A percentile compares a stretch with the other conserved stretches of the same genome.
These are phyloP conservation scores for Phytopythium kandeliae DNA, from an alignment of 352 stramenopile species.

Conservation along the genomic window DNA sequence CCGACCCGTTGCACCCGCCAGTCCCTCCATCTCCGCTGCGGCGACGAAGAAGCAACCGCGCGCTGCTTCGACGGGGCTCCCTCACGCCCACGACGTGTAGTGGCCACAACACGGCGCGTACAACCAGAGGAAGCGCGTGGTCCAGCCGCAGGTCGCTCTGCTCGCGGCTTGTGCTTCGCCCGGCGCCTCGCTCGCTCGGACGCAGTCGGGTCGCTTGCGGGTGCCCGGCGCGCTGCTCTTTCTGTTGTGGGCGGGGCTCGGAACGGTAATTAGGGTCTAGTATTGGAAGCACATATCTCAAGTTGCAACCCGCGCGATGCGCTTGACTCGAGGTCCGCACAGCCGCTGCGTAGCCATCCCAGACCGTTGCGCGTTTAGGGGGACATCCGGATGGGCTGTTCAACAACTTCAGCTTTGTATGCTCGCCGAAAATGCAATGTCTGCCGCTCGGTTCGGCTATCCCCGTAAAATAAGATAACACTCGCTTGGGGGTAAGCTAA, in stretches of 20 bases:
- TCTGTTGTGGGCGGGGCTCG: slow-evolving; percentile 2
- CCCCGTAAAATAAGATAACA: too few species aligned
- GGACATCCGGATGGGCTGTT: too few species aligned
- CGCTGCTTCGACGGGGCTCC: too few species aligned
- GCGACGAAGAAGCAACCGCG: not conserved
- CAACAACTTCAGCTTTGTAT: not conserved
- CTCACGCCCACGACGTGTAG: too few species aligned
- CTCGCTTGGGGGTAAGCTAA: too few species aligned
- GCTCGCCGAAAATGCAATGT: too few species aligned
- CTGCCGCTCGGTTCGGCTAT: too few species aligned
- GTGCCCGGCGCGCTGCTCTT: slow-evolving; percentile 2
- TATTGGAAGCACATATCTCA: not conserved
- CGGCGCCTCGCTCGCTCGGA: not conserved
- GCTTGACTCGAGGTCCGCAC: not conserved
- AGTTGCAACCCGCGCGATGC: not conserved
- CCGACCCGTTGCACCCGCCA: slow-evolving; percentile 8
- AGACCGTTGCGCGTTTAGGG: not conserved
- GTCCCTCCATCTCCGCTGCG: not conserved
- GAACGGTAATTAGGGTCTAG: not conserved
- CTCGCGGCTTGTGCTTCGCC: not conserved
- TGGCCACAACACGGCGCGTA: too few species aligned
- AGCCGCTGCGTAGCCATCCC: not conserved
- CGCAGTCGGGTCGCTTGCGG: slow-evolving; percentile 1
- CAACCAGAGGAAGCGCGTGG: not conserved
- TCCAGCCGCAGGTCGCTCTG: not conserved